Conservation (phyloP, 768 basidiomycete genomes). For the Trametes sanguinea region DNA sequence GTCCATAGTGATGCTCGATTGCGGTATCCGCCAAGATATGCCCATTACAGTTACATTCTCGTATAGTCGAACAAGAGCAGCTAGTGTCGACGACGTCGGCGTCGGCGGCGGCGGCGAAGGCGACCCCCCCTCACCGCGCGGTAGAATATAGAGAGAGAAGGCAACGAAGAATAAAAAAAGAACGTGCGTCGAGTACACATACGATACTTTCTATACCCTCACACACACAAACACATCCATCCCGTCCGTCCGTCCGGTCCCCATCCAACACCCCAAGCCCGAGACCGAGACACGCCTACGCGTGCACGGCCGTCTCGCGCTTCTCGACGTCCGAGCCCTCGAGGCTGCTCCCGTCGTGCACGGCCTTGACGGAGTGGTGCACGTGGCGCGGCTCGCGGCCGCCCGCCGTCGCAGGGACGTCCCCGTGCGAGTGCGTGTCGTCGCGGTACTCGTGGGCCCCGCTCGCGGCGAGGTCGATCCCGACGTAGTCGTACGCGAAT, state of each 20-base stretch:
- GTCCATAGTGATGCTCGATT: neutral
- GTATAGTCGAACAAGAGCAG: neutral
- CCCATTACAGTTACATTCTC: neutral
- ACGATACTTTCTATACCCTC: neutral
- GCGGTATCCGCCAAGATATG: neutral
- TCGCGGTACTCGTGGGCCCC: constrained; percentile 29
- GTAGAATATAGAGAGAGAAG: neutral
- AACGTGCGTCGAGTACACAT: constrained; percentile 3
- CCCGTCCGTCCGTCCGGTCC: too few relatives aligned
- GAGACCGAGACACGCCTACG: neutral
- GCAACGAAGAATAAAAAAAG: neutral
- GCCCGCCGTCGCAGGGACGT: constrained; percentile 32
- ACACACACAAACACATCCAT: neutral
- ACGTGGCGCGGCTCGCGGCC: constrained; percentile 39
- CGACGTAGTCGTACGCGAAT: constrained; percentile 56
- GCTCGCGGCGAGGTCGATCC: constrained; percentile 33
- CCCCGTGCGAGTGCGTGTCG: constrained; percentile 36
- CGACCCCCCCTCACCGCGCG: neutral
- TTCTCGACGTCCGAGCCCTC: constrained; percentile 18
- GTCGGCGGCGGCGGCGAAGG: neutral
- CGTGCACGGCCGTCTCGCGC: constrained; percentile 5
- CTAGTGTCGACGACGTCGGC: neutral
- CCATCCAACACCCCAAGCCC: neutral
- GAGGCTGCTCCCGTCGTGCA: constrained; percentile 14
- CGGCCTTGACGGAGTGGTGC: constrained; percentile 4